Evolutionary conservation across 2,329 filamentous ascomycete species (phyloP).

Genomic region (Exophiala sp.): DNA sequence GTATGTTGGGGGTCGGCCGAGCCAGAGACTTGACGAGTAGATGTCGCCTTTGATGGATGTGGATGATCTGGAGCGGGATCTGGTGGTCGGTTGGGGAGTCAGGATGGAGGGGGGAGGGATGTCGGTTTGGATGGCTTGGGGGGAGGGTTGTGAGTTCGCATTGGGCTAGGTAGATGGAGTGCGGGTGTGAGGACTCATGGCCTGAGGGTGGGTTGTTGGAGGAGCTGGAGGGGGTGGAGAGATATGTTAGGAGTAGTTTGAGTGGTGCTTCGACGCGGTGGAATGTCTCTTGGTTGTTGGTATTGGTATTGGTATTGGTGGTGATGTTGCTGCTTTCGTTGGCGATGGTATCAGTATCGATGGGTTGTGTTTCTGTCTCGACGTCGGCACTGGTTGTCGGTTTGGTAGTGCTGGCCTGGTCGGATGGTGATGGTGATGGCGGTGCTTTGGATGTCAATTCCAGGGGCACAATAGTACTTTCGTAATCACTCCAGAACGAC

Average conservation of each 20-base stretch:
- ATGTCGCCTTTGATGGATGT: conserved; percentile 62
- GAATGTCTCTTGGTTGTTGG: conserved; percentile 33
- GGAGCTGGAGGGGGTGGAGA: conserved; percentile 30
- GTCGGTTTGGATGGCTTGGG: conserved; percentile 53
- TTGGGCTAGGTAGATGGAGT: conserved; percentile 75
- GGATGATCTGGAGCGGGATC: conserved; percentile 46
- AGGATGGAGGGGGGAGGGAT: conserved; percentile 54
- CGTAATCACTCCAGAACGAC: conserved; percentile 36
- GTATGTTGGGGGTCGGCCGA: conserved; percentile 78
- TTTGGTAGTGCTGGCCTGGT: no score
- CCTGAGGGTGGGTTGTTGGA: conserved; percentile 26
- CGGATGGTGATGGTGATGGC: no score
- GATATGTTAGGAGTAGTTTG: conserved; percentile 57
- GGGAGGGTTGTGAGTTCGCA: conserved; percentile 67
- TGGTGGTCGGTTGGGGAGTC: conserved; percentile 39
- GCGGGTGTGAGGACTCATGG: background rate
- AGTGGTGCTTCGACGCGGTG: conserved; percentile 49
- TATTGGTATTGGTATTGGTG: background rate
- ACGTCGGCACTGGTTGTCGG: no score
- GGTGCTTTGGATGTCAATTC: conserved; percentile 46
- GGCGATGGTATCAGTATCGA: no score
- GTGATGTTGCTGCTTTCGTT: background rate
- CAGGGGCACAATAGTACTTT: conserved; percentile 50
- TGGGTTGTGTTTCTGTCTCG: no score
- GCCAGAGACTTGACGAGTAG: conserved; percentile 83